phyloP scores from a whole-genome alignment of 176 grass and related monocot genomes.

The Tillandsia leiboldiana region DNA sequence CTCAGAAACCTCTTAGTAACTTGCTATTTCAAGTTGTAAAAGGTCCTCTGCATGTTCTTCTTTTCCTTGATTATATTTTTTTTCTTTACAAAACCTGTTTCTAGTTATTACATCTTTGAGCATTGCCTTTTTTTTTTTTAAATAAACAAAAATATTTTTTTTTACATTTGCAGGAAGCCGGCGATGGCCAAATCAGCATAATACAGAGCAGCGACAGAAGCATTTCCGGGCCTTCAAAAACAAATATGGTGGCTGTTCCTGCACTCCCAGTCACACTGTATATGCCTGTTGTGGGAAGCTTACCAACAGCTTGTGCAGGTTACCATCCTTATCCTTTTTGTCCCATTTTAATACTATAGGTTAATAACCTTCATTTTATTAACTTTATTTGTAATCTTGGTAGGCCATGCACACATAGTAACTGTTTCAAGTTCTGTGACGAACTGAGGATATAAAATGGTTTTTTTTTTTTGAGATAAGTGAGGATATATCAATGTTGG shows the following conservation, averaged over 20 bases:
- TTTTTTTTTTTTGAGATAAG: too few species aligned
- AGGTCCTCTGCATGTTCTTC: not conserved
- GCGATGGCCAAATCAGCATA: constrained; percentile 5
- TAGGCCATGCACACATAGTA: too few species aligned
- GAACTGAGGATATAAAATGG: too few species aligned
- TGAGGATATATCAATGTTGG: too few species aligned
- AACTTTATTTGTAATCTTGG: too few species aligned
- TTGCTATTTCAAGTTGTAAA: not conserved
- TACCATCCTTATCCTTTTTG: constrained; percentile 14
- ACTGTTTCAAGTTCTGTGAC: too few species aligned
- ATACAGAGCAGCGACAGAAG: constrained; percentile 14
- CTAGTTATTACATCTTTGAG: not conserved
- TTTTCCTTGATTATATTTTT: not conserved
- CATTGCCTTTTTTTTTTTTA: not conserved
- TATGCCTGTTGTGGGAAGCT: constrained; percentile 37
- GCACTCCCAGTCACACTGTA: constrained; percentile 40
- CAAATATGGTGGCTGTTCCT: constrained; percentile 38
- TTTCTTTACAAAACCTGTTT: not conserved
- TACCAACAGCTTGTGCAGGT: constrained; percentile 36
- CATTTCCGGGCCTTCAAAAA: constrained; percentile 20
- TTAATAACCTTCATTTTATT: too few species aligned
- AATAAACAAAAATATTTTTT: not conserved
- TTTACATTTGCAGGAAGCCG: constrained; percentile 23
- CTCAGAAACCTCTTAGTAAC: not conserved
- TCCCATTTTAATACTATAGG: too few species aligned